phyloP scores from a whole-genome alignment of 75 land plant species.

The Selaginella tamariscina region DNA sequence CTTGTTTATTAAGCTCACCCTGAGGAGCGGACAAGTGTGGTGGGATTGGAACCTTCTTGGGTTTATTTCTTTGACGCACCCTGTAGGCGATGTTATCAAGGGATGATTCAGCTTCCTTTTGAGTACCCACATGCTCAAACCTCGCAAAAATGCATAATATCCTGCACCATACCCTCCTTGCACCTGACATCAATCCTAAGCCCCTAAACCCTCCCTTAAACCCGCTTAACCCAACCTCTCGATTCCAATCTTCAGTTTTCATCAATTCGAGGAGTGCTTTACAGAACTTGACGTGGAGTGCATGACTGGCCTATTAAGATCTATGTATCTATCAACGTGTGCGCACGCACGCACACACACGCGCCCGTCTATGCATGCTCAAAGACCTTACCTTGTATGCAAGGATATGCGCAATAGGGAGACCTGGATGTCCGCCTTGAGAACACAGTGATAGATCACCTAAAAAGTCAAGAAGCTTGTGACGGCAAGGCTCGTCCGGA shows the following conservation, averaged over 20 bases:
- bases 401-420: conserved; percentile 69
- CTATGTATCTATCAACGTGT: too few relatives aligned
- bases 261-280: not conserved
- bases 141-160: too few relatives aligned
- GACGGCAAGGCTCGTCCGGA: conserved; percentile 86
- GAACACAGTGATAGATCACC: conserved; percentile 93
- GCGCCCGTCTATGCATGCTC: too few relatives aligned
- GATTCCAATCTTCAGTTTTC: too few relatives aligned
- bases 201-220: too few relatives aligned
- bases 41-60: not conserved
- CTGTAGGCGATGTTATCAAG: not conserved
- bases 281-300: not conserved
- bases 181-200: not conserved
- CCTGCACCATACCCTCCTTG: not conserved
- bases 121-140: too few relatives aligned
- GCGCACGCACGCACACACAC: too few relatives aligned
- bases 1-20: not conserved
- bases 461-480: conserved; percentile 80
- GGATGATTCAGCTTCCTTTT: not conserved
- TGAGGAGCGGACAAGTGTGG: not conserved
- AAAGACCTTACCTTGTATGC: conserved; percentile 54
- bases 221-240: too few relatives aligned
- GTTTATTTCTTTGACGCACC: not conserved
- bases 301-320: not conserved
- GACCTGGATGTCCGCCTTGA: conserved; percentile 51